A percentile compares a stretch with the other conserved stretches of the same genome.
Evolutionary conservation across 352 stramenopile species (phyloP).

Genomic region (Phytophthora fragariae): DNA sequence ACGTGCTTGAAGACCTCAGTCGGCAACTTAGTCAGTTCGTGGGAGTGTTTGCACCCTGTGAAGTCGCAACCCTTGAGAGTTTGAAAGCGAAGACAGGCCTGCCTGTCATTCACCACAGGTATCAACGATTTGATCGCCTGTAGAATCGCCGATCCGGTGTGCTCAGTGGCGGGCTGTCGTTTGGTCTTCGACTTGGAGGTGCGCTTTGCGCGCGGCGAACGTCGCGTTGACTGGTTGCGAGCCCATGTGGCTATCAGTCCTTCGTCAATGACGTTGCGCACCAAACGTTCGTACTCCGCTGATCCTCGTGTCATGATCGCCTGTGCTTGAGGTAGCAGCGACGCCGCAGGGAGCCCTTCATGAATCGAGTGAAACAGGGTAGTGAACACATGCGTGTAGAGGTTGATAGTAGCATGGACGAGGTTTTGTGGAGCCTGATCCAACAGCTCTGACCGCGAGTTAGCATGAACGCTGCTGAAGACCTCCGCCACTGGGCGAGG

Average conservation of each 20-base stretch:
- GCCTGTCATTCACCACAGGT: neutral
- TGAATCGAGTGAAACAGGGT: neutral
- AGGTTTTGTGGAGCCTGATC: neutral
- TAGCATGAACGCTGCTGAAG: neutral
- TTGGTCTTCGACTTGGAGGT: no score
- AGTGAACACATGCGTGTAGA: slow-evolving; percentile 14
- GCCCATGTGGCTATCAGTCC: slow-evolving; percentile 11
- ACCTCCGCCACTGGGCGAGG: neutral
- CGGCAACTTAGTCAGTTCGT: neutral
- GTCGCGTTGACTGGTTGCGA: neutral
- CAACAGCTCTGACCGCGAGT: neutral
- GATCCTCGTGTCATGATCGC: neutral
- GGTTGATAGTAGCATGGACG: slow-evolving; percentile 1
- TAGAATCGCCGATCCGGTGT: no score
- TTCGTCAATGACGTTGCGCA: slow-evolving; percentile 2
- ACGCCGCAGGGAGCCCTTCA: neutral
- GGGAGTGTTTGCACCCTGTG: neutral
- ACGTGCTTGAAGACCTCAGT: neutral
- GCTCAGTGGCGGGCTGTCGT: no score
- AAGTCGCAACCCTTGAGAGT: slow-evolving; percentile 6
- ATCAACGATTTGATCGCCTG: neutral
- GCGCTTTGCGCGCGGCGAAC: neutral
- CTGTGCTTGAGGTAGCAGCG: neutral
- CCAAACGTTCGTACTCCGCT: neutral
- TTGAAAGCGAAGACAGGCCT: no score